Percentiles rank a stretch among this genome's conserved stretches.
Conservation (phyloP, 345 rosid genomes). For the Lumnitzera littorea region DNA sequence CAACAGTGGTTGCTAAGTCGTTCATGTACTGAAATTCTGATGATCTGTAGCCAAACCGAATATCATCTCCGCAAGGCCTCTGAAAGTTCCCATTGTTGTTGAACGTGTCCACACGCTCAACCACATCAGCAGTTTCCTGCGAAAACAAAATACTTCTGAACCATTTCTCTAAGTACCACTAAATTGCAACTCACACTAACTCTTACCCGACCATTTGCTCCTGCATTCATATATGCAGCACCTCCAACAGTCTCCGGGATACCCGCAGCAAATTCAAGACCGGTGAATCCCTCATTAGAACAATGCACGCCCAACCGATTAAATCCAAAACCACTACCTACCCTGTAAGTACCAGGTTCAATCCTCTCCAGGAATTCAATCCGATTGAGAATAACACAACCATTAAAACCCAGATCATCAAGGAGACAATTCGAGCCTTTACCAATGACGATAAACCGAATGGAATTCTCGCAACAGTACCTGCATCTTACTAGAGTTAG, state of each 20-base stretch:
- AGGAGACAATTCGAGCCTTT: slow-evolving; percentile 34
- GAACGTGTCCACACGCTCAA: slow-evolving; percentile 18
- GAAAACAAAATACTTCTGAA: not conserved
- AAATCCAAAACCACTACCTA: slow-evolving; percentile 28
- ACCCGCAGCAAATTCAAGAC: slow-evolving; percentile 28
- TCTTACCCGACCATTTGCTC: slow-evolving; percentile 22
- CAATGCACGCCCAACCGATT: slow-evolving; percentile 18
- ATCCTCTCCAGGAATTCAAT: slow-evolving; percentile 25
- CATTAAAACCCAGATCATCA: slow-evolving; percentile 29
- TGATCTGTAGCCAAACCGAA: slow-evolving; percentile 21
- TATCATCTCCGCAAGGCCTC: slow-evolving; percentile 14
- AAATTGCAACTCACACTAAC: too few species aligned
- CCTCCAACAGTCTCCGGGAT: slow-evolving; percentile 25
- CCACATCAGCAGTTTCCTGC: slow-evolving; percentile 22
- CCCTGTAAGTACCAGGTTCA: slow-evolving; percentile 19
- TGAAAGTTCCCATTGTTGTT: slow-evolving; percentile 12
- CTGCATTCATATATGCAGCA: slow-evolving; percentile 30
- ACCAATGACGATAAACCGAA: slow-evolving; percentile 19
- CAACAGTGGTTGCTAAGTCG: slow-evolving; percentile 24
- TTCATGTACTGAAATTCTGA: slow-evolving; percentile 24
- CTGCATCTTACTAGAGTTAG: slow-evolving; percentile 11
- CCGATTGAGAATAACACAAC: slow-evolving; percentile 30
- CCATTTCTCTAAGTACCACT: not conserved
- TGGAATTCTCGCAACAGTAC: slow-evolving; percentile 17
- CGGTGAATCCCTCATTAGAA: slow-evolving; percentile 16